A percentile compares a stretch with the other conserved stretches of the same genome.
phyloP scores from a whole-genome alignment of 164 flowering plant genomes.

The Magnolia sinica region DNA sequence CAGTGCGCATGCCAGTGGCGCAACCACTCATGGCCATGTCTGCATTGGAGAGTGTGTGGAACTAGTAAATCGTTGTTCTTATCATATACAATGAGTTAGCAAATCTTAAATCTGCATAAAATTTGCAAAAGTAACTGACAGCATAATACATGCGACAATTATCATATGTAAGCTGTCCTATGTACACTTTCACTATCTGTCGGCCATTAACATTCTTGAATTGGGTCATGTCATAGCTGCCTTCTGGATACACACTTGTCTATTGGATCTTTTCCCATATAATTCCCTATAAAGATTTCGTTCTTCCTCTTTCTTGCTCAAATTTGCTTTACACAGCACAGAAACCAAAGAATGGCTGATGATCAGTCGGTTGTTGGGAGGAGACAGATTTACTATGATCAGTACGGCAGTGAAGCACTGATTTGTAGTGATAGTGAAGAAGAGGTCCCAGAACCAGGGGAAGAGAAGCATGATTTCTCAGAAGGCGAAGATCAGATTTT shows the following conservation, averaged over 20 bases:
- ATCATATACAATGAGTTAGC: neutral
- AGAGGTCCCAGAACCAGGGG: constrained; percentile 69
- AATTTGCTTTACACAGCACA: constrained; percentile 43
- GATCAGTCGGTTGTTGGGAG: constrained; percentile 95
- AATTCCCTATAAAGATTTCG: constrained; percentile 16
- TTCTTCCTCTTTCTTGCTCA: constrained; percentile 23
- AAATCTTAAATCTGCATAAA: neutral
- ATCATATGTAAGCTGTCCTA: neutral
- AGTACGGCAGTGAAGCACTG: constrained; percentile 83
- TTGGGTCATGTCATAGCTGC: neutral
- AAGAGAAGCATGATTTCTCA: constrained; percentile 76
- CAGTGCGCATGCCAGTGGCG: too few relatives aligned
- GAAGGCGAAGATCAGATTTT: constrained; percentile 82
- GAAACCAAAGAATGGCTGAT: constrained; percentile 98
- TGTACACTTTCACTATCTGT: neutral
- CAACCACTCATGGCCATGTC: neutral
- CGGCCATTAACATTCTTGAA: neutral
- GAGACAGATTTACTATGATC: constrained; percentile 92
- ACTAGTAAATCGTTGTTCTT: neutral
- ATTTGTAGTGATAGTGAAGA: constrained; percentile 97
- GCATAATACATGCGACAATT: neutral
- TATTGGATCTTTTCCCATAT: constrained; percentile 1
- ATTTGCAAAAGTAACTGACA: neutral
- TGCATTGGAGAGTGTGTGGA: neutral
- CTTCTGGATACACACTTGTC: neutral